These are phyloP conservation scores for Apiospora marii DNA, from an alignment of 2,329 filamentous ascomycete genomes.

Conservation along the genomic window DNA sequence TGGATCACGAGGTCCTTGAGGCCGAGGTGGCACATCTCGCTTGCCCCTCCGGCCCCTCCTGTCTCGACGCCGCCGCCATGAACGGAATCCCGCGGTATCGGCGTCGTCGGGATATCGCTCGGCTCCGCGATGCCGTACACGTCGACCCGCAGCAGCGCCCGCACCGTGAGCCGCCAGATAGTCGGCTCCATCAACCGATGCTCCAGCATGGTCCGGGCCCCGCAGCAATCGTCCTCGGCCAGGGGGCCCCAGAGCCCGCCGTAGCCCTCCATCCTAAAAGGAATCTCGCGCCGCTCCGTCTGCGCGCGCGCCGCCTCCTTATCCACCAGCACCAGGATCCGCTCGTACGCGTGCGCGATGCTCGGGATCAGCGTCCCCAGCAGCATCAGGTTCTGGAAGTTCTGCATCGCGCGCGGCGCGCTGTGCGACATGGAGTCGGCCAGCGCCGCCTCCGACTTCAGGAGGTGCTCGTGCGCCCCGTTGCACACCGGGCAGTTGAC, in stretches of 20 bases:
- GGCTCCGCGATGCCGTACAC: constrained; percentile 58
- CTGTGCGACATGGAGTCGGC: constrained; percentile 20
- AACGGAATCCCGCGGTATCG: neutral
- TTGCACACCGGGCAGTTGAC: constrained; percentile 61
- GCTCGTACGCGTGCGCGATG: constrained; percentile 64
- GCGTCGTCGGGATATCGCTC: constrained; percentile 4
- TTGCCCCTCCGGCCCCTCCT: too few relatives aligned
- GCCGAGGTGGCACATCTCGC: constrained; percentile 52
- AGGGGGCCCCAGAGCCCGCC: constrained; percentile 56
- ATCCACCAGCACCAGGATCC: constrained; percentile 63
- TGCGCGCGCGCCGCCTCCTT: constrained; percentile 55
- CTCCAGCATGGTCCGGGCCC: constrained; percentile 44
- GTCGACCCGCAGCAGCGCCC: constrained; percentile 63
- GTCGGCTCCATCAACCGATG: constrained; percentile 57
- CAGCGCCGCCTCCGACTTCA: constrained; percentile 27
- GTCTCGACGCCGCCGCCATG: constrained; percentile 29
- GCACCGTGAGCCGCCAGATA: constrained; percentile 61
- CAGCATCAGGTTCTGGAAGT: constrained; percentile 67
- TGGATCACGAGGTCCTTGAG: constrained; percentile 61
- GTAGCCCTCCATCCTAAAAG: constrained; percentile 54
- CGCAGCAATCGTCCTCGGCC: constrained; percentile 38
- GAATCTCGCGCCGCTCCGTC: constrained; percentile 49
- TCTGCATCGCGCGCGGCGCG: constrained; percentile 53
- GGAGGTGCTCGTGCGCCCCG: constrained; percentile 48
- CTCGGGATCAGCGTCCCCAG: constrained; percentile 65